Conservation (phyloP, 2,329 filamentous ascomycete species). For the Phialophora macrospora region DNA sequence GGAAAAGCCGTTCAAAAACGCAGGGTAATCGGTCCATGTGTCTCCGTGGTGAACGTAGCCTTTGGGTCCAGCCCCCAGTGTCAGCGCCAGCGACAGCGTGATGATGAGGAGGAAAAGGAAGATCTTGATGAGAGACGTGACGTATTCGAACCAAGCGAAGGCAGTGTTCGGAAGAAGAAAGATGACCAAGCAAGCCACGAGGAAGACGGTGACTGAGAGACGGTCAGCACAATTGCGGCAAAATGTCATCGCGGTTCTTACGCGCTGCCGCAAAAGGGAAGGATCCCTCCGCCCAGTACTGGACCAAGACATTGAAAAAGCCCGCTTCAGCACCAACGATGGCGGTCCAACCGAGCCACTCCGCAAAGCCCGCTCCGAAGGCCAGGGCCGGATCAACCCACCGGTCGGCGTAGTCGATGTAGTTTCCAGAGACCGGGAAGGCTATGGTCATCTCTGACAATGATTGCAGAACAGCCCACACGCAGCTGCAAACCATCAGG, state of each 20-base stretch:
- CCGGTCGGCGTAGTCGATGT: conserved; percentile 47
- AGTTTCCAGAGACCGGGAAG: conserved; percentile 47
- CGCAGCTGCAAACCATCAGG: conserved; percentile 41
- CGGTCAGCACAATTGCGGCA: not conserved
- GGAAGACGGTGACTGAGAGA: conserved; percentile 7
- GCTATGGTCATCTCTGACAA: conserved; percentile 47
- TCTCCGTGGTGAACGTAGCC: conserved; percentile 43
- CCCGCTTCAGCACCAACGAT: conserved; percentile 39
- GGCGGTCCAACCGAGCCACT: conserved; percentile 34
- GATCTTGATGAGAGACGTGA: conserved; percentile 47
- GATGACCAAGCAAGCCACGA: conserved; percentile 3
- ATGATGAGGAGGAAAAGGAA: conserved; percentile 47
- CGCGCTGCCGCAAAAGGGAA: conserved; percentile 25
- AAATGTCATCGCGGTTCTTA: conserved; percentile 10
- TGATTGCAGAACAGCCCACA: conserved; percentile 44
- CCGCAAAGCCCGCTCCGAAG: conserved; percentile 45
- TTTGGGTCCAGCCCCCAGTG: conserved; percentile 48
- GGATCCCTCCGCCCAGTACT: conserved; percentile 38
- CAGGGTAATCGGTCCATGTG: conserved; percentile 43
- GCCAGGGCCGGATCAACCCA: conserved; percentile 49
- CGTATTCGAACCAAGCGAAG: conserved; percentile 48
- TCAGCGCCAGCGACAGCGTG: conserved; percentile 46
- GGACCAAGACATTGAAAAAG: conserved; percentile 39
- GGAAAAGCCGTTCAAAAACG: conserved; percentile 46
- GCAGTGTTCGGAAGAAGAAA: conserved; percentile 34